These are phyloP conservation scores for Ceratobasidium papillatum DNA, from an alignment of 1,284 basidiomycete genomes.

Conservation along the genomic window DNA sequence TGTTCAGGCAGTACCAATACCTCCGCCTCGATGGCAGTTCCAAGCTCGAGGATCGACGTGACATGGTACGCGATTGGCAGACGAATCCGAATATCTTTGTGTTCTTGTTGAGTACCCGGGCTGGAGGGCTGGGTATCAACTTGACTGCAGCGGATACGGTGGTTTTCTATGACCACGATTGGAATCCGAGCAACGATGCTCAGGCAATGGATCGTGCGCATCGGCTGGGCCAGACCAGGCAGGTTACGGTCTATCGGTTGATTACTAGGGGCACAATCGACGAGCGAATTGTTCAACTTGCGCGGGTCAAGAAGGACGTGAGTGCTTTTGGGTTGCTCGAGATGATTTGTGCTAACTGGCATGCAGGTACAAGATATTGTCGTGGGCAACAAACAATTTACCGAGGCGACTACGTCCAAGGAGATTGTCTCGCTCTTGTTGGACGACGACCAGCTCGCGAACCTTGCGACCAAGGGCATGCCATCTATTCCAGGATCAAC, in stretches of 20 bases:
- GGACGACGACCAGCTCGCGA: conserved; percentile 87
- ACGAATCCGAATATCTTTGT: conserved; percentile 95
- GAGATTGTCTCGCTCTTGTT: conserved; percentile 96
- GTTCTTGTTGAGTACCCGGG: conserved; percentile 95
- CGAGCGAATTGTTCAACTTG: conserved; percentile 95
- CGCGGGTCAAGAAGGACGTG: conserved; percentile 95
- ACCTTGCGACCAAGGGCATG: conserved; percentile 52
- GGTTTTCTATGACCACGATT: conserved; percentile 98
- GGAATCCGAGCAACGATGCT: conserved; percentile 99
- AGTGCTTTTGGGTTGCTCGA: conserved; percentile 49
- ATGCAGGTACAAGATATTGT: conserved; percentile 96
- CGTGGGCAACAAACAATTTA: conserved; percentile 95
- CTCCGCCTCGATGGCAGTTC: conserved; percentile 94
- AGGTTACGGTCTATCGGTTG: conserved; percentile 98
- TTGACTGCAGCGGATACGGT: conserved; percentile 98
- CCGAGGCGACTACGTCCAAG: conserved; percentile 91
- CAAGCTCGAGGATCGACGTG: conserved; percentile 94
- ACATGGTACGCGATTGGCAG: conserved; percentile 99
- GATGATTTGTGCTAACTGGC: conserved; percentile 19
- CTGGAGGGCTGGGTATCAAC: conserved; percentile 98
- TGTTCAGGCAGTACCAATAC: conserved; percentile 98
- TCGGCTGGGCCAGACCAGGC: conserved; percentile 96
- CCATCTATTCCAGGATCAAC: conserved; percentile 56
- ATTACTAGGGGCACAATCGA: conserved; percentile 98
- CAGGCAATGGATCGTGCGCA: conserved; percentile 99